Percentiles rank a stretch among this genome's conserved stretches.
Conservation (phyloP, 441 rosid genomes). For the Viola pubescens region DNA sequence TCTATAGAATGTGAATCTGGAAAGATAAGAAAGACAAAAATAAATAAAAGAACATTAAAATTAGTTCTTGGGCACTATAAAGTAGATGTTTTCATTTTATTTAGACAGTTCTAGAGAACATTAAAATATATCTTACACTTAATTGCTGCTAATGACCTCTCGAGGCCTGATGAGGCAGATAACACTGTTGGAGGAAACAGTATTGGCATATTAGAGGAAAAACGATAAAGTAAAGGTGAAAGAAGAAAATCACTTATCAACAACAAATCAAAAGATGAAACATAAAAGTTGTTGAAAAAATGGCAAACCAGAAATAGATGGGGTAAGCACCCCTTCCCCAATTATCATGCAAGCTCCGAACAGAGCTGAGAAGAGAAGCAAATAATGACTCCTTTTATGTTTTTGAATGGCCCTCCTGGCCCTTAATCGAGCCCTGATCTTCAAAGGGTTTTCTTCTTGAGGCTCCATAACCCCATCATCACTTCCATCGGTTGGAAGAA, state of each 20-base stretch:
- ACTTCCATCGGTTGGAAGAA: conserved; percentile 39
- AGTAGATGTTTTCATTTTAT: too few relatives aligned
- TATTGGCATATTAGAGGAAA: conserved; percentile 3
- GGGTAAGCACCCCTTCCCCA: conserved; percentile 51
- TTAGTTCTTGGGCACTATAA: background rate
- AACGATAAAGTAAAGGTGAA: background rate
- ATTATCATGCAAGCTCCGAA: conserved; percentile 61
- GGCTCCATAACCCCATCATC: conserved; percentile 21
- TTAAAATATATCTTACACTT: conserved; percentile 30
- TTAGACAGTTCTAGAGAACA: too few relatives aligned
- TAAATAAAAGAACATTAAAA: conserved; percentile 6
- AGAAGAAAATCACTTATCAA: background rate
- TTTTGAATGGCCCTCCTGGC: conserved; percentile 37
- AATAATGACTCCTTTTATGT: conserved; percentile 36
- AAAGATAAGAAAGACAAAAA: conserved; percentile 13
- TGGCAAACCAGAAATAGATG: conserved; percentile 52
- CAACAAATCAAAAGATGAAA: background rate
- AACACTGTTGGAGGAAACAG: conserved; percentile 30
- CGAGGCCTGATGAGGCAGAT: conserved; percentile 47
- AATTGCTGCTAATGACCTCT: conserved; percentile 31
- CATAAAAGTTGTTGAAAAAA: background rate
- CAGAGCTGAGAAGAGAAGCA: conserved; percentile 44
- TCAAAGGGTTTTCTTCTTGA: conserved; percentile 24
- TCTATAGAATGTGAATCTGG: conserved; percentile 33
- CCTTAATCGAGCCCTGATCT: conserved; percentile 31